phyloP scores from a whole-genome alignment of 2,329 filamentous ascomycete genomes.

The Aciculosporium take region DNA sequence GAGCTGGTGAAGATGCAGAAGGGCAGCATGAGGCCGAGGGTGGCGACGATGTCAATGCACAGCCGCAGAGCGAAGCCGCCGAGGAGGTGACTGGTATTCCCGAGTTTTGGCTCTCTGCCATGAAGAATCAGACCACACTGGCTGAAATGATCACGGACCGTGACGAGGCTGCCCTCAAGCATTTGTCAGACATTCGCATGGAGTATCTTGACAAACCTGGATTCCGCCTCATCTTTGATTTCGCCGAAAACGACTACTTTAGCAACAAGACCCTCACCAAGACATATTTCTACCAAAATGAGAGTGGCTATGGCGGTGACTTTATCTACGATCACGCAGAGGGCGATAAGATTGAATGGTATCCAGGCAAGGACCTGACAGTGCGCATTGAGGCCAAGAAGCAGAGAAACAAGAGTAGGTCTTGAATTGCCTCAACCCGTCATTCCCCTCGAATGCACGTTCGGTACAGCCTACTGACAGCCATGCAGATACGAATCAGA shows the following conservation, averaged over 20 bases:
- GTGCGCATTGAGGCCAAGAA: conserved; percentile 97
- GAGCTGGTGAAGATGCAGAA: conserved; percentile 69
- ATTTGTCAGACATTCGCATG: conserved; percentile 88
- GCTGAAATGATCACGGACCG: conserved; percentile 98
- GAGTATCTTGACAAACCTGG: conserved; percentile 97
- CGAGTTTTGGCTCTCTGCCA: conserved; percentile 98
- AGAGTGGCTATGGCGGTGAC: conserved; percentile 95
- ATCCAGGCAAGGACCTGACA: conserved; percentile 81
- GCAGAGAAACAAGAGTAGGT: conserved; percentile 95
- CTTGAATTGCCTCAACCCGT: background rate
- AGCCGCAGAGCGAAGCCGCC: conserved; percentile 42
- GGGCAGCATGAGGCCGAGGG: conserved; percentile 56
- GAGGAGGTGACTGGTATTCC: conserved; percentile 65
- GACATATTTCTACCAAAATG: conserved; percentile 98
- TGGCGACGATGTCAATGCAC: conserved; percentile 38
- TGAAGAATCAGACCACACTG: conserved; percentile 98
- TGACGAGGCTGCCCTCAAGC: conserved; percentile 85
- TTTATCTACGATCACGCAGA: conserved; percentile 99
- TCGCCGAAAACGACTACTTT: conserved; percentile 90
- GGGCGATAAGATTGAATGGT: conserved; percentile 97
- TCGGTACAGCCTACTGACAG: background rate
- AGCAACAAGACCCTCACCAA: conserved; percentile 94
- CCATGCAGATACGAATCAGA: conserved; percentile 84
- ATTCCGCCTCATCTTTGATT: conserved; percentile 97
- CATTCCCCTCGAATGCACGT: background rate